These are phyloP conservation scores for Cryphonectria japonica DNA, from an alignment of 2,329 filamentous ascomycete species.

Conservation along the genomic window DNA sequence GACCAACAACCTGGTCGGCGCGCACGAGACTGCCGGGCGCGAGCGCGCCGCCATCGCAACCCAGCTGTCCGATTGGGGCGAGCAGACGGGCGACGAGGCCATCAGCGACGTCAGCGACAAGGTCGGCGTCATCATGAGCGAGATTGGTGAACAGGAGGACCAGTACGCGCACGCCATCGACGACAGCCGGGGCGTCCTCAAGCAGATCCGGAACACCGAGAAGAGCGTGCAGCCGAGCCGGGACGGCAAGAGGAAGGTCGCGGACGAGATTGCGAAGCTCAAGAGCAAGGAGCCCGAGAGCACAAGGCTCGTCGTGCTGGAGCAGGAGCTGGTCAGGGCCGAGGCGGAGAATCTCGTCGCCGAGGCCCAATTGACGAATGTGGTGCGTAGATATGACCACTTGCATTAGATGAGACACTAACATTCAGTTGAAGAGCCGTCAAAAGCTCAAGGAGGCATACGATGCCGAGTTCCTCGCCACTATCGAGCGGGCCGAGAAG, in stretches of 20 bases:
- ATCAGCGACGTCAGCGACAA: constrained; percentile 94
- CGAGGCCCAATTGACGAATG: constrained; percentile 93
- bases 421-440: constrained; percentile 65
- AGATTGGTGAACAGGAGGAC: constrained; percentile 94
- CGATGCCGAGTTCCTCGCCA: constrained; percentile 82
- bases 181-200: constrained; percentile 79
- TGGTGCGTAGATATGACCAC: constrained; percentile 61
- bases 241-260: constrained; percentile 83
- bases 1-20: constrained; percentile 84
- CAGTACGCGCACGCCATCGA: constrained; percentile 84
- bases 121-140: constrained; percentile 86
- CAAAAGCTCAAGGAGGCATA: constrained; percentile 97
- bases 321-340: constrained; percentile 94
- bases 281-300: constrained; percentile 92
- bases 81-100: constrained; percentile 84
- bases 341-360: constrained; percentile 96
- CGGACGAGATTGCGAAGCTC: constrained; percentile 88
- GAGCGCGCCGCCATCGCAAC: constrained; percentile 84
- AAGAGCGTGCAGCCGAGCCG: constrained; percentile 91
- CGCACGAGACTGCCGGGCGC: constrained; percentile 81
- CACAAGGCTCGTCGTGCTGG: constrained; percentile 77
- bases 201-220: constrained; percentile 94
- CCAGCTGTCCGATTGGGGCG: constrained; percentile 96
- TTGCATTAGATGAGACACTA: constrained; percentile 13
- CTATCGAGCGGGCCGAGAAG: constrained; percentile 96